Evolutionary conservation across 495 filamentous ascomycete genomes (phyloP), one percentile per base, ranked within the genome.

Genomic region (Amniculicola lignicola): DNA sequence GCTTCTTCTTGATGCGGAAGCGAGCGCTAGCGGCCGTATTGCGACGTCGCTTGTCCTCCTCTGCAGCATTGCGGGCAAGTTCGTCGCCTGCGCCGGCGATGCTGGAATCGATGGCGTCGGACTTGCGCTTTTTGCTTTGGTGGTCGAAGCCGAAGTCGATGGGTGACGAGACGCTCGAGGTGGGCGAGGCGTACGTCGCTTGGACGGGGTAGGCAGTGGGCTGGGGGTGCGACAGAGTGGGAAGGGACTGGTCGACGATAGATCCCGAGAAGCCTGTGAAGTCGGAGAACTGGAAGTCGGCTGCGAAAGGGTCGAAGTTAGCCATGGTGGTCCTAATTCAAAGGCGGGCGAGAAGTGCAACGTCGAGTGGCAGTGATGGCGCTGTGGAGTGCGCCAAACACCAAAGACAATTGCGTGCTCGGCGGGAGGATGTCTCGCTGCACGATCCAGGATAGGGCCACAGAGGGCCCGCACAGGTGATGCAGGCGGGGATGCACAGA

Each of bases 1-100:
- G 89, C 81, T 98, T 98, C 88, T 98, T 98, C 82, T 98, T 98
- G 65, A 95, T 83, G 51, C 93, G 87, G 81, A 98, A 98, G 48
- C 93, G 87, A 18, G 93, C 93, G 43, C 82, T 87, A 36, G 93
- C 93, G 29, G 93, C 93, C 0, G 93, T 98, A 72, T 98, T 98
- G 57, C 93, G 87, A 39, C 92, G 84, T 10, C 93, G 88, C 70
- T 96, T 96, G 71, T 98, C 93, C 75, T 98, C 93, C 72, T 98
- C 93, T 25, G 93, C 91, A 14, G 89, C 90, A 12, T 83, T 62
- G 28, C 89, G 80, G 28, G 90, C 79, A 57, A 82, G 72, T 64
- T 89, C 86, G 68, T 89, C 86, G 54, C 83, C 76, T 60, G 70
- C 76, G 2, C 75, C 58, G 37, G 73, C 63, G 36, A 39, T 46